Evolutionary conservation across 1,139 yeast genomes (phyloP).

Genomic region (Diutina catenulata): DNA sequence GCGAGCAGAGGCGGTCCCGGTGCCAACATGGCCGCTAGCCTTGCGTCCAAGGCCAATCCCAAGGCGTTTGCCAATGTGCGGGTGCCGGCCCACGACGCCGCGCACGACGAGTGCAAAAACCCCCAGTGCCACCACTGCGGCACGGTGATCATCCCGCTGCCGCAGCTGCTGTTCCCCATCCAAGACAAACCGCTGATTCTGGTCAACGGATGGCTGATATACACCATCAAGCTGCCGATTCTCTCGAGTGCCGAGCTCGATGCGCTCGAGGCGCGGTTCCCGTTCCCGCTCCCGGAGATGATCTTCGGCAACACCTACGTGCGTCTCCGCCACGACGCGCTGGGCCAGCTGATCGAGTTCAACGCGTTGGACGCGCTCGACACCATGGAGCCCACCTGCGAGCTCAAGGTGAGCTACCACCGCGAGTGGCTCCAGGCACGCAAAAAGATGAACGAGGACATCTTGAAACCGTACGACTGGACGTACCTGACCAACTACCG

Average conservation of each 20-base stretch:
- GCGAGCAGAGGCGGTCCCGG: no score
- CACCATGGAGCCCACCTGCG: conserved; percentile 35
- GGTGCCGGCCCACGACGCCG: conserved; percentile 22
- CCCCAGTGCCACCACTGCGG: conserved; percentile 60
- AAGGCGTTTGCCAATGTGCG: background rate
- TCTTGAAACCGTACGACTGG: conserved; percentile 83
- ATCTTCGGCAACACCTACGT: conserved; percentile 83
- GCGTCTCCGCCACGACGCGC: conserved; percentile 26
- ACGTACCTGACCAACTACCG: conserved; percentile 75
- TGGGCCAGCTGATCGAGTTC: conserved; percentile 35
- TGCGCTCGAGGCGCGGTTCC: conserved; percentile 41
- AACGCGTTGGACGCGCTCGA: conserved; percentile 76
- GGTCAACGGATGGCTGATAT: conserved; percentile 65
- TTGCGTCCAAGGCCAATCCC: no score
- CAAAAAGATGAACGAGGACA: conserved; percentile 22
- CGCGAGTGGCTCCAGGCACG: conserved; percentile 56
- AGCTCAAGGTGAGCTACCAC: conserved; percentile 68
- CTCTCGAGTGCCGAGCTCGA: conserved; percentile 68
- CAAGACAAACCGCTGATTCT: conserved; percentile 56
- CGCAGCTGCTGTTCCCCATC: conserved; percentile 50
- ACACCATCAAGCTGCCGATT: conserved; percentile 67
- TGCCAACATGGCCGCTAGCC: no score
- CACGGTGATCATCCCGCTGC: conserved; percentile 61
- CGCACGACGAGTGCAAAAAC: conserved; percentile 26
- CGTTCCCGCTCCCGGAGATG: conserved; percentile 93